Conservation (phyloP, 176 grass and related monocot species). For the Hyparrhenia diplandra region DNA sequence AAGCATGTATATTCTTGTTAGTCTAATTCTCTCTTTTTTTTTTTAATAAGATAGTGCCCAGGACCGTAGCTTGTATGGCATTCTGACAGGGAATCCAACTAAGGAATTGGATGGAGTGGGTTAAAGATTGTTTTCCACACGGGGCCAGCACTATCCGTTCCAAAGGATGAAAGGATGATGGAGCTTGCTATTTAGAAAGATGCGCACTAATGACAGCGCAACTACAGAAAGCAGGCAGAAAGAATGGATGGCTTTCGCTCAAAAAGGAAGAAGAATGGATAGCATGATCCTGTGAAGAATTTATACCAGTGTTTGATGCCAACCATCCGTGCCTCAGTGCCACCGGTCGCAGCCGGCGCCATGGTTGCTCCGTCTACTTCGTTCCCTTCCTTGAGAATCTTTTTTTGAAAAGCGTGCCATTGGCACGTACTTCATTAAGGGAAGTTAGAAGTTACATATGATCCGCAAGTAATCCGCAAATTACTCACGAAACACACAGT, state of each 20-base stretch:
- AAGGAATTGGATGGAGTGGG: constrained; percentile 21
- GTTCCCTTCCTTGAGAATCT: constrained; percentile 41
- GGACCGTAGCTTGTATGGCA: not conserved
- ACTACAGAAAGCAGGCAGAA: not conserved
- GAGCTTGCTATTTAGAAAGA: constrained; percentile 9
- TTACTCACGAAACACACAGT: no score
- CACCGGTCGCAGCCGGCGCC: not conserved
- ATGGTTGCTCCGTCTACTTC: not conserved
- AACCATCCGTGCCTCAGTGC: constrained; percentile 20
- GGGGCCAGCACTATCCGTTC: not conserved
- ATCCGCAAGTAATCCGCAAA: no score
- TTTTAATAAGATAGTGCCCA: no score
- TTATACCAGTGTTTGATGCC: constrained; percentile 87
- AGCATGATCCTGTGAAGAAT: not conserved
- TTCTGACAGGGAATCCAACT: constrained; percentile 15
- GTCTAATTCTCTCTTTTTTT: no score
- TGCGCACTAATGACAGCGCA: not conserved
- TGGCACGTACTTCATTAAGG: no score
- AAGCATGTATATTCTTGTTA: no score
- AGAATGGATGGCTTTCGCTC: not conserved
- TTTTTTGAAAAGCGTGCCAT: no score
- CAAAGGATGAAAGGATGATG: not conserved
- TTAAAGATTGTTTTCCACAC: not conserved
- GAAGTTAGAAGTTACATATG: no score
- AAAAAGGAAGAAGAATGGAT: not conserved